phyloP scores from a whole-genome alignment of 352 stramenopile genomes.

The Pythium brachiatum region DNA sequence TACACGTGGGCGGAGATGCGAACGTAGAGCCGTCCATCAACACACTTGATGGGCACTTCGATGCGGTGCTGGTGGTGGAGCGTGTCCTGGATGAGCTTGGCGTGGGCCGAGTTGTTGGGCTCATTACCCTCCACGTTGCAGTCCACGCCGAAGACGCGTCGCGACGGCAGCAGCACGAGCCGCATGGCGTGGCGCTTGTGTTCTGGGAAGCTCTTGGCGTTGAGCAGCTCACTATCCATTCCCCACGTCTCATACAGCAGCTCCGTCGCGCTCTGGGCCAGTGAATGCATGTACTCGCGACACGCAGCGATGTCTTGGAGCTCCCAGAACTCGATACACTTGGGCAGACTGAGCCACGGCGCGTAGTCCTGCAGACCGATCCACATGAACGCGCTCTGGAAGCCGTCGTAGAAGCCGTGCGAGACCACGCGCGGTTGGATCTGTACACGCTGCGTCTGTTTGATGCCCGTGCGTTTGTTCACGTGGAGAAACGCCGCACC shows the following conservation, averaged over 20 bases:
- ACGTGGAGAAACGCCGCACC: conserved; percentile 88
- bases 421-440: conserved; percentile 86
- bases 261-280: conserved; percentile 49
- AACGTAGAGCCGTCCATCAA: conserved; percentile 85
- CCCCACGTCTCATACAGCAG: conserved; percentile 59
- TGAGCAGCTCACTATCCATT: conserved; percentile 43
- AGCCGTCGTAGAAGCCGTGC: conserved; percentile 87
- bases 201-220: conserved; percentile 33
- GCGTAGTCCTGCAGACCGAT: conserved; percentile 92
- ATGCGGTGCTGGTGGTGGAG: conserved; percentile 78
- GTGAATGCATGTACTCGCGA: conserved; percentile 63
- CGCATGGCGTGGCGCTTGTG: conserved; percentile 78
- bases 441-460: conserved; percentile 7
- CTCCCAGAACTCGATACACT: conserved; percentile 86
- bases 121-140: background rate
- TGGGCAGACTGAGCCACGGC: conserved; percentile 79
- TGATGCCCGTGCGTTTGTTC: conserved; percentile 34
- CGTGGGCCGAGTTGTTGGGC: conserved; percentile 71
- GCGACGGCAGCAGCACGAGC: conserved; percentile 64
- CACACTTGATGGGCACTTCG: conserved; percentile 93
- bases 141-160: conserved; percentile 46
- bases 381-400: conserved; percentile 92
- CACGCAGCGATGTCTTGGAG: conserved; percentile 38
- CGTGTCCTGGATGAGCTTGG: conserved; percentile 90
- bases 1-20: conserved; percentile 92